A percentile compares a stretch with the other conserved stretches of the same genome.
Evolutionary conservation across 2,329 filamentous ascomycete species (phyloP).

Genomic region (Cercospora sp.): DNA sequence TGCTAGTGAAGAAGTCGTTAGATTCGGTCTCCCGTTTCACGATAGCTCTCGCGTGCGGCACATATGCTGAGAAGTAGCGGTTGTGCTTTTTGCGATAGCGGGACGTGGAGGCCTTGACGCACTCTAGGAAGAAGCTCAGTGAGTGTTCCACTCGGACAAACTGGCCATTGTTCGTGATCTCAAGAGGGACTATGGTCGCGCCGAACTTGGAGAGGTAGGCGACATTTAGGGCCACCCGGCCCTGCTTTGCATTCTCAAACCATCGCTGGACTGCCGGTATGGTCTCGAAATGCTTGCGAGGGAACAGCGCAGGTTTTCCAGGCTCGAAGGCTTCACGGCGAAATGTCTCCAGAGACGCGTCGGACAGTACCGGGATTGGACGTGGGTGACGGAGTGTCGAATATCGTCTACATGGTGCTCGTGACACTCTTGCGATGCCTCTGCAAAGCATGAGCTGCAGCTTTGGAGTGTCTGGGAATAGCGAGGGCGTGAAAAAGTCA

Average conservation of each 20-base stretch:
- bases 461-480: not conserved
- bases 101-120: constrained; percentile 40
- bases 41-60: constrained; percentile 32
- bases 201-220: constrained; percentile 51
- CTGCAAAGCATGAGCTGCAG: constrained; percentile 23
- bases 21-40: constrained; percentile 23
- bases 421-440: constrained; percentile 10
- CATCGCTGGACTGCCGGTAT: constrained; percentile 61
- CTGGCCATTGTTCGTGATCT: constrained; percentile 52
- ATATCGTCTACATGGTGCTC: constrained; percentile 23
- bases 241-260: constrained; percentile 49
- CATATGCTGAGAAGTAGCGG: constrained; percentile 36
- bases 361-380: constrained; percentile 31
- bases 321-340: constrained; percentile 55
- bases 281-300: constrained; percentile 44
- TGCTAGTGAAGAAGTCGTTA: constrained; percentile 40
- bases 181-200: constrained; percentile 58
- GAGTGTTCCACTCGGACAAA: constrained; percentile 63
- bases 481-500: not conserved
- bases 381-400: constrained; percentile 11
- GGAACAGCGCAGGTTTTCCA: constrained; percentile 56
- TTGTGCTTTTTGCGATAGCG: constrained; percentile 21
- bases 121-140: constrained; percentile 64
- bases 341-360: constrained; percentile 48
- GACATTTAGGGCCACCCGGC: constrained; percentile 39